Evolutionary conservation across 1,139 yeast species (phyloP), one percentile per base, ranked within the genome.

Genomic region (Geotrichum restrictum): DNA sequence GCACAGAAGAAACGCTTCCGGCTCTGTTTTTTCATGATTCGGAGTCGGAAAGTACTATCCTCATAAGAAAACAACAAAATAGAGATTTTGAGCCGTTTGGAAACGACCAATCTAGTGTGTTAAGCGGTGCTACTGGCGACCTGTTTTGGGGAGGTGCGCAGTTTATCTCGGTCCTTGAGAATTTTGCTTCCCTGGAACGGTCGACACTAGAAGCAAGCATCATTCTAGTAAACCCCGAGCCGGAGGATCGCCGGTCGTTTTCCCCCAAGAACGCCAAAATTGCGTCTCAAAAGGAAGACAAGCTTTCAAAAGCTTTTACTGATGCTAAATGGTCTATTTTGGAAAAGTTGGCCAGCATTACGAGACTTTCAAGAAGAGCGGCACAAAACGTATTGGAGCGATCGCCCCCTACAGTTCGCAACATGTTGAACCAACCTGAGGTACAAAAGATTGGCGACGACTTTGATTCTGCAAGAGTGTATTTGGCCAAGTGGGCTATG

Each of bases 401-500:
- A 31, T 88, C 95, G 0, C 74, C 78, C 5, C 80, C 82, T 1
- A 61, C 75, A 19, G 77, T 89, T 14, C 80, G 80, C 58, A 80
- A 79, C 53, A 68, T 87, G 57, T 73, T 93, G 51, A 78, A 76
- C 55, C 83, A 84, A 59, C 94, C 96, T 0, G 95, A 89, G 61
- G 95, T 91, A 3, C 79, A 77, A 60, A 79, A 76, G 53, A 80
- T 91, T 27, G 88, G 94, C 54, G 89, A 88, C 59, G 98, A 93
- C 59, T 93, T 89, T 66, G 98, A 91, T 63, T 83, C 93, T 47
- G 97, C 97, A 0, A 77, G 91, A 51, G 86, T 89, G 3, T 93
- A 89, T 66, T 74, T 93, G 56, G 98, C 98, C 3, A 89, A 89
- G 71, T 93, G 98, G 98, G 98, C 98, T 0, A 79, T 88, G 62